These are phyloP conservation scores for Ganoderma boninense DNA, from an alignment of 1,284 basidiomycete species.

Conservation along the genomic window DNA sequence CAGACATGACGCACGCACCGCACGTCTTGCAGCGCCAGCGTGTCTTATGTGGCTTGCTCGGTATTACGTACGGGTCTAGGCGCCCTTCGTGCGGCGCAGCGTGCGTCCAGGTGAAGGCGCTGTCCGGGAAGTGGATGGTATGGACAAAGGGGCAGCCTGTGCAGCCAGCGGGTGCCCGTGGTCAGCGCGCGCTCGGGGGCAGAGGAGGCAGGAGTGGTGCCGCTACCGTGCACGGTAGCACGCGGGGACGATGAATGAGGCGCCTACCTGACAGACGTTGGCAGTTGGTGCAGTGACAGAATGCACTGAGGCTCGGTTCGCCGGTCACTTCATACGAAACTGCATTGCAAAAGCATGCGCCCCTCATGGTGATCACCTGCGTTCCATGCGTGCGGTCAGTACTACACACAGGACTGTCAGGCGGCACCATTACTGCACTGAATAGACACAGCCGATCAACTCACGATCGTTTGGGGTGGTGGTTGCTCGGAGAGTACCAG, in stretches of 20 bases:
- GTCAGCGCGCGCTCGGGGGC: not conserved
- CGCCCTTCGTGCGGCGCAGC: slow-evolving; percentile 41
- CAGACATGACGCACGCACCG: slow-evolving; percentile 58
- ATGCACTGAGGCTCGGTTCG: slow-evolving; percentile 60
- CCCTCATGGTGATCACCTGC: slow-evolving; percentile 23
- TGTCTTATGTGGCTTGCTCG: slow-evolving; percentile 60
- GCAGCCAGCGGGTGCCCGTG: not conserved
- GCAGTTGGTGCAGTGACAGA: slow-evolving; percentile 72
- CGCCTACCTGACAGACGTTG: slow-evolving; percentile 61
- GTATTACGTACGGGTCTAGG: slow-evolving; percentile 55
- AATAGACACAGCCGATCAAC: not conserved
- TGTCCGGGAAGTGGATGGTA: slow-evolving; percentile 61
- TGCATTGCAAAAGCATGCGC: slow-evolving; percentile 60
- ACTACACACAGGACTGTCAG: not conserved
- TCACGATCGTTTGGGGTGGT: not conserved
- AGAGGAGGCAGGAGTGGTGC: slow-evolving; percentile 3
- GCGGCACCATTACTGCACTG: not conserved
- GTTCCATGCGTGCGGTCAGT: not conserved
- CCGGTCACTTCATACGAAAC: slow-evolving; percentile 55
- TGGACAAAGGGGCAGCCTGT: slow-evolving; percentile 67
- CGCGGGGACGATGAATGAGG: not conserved
- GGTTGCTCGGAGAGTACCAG: not conserved
- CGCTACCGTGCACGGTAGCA: not conserved
- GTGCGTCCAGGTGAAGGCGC: slow-evolving; percentile 63
- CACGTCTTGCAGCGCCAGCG: slow-evolving; percentile 68